Base-by-base conservation (phyloP, 2,329 filamentous ascomycete species). In the Zymoseptoria passerinii region DNA sequence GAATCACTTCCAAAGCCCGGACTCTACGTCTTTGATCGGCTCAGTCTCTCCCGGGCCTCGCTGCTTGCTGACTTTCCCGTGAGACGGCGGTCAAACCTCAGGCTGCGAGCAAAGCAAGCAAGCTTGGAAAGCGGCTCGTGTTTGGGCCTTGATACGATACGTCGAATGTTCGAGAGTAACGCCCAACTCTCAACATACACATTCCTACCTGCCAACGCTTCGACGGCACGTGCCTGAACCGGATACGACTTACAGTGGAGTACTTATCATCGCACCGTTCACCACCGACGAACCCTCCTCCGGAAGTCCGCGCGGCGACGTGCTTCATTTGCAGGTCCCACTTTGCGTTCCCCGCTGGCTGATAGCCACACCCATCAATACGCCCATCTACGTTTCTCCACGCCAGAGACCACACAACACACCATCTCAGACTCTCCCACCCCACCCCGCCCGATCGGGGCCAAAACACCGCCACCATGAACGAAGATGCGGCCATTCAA, bases 401-500 rank as follows among this genome's bases (percentile, higher is more conserved):
- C 35, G 35, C n/a, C 35, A 16, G 35, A 16, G 35, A 44, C 5
- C 13, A 16, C 35, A 44, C 35, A 13, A 16, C 35, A 44, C 35
- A 44, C 13, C 35, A 13, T 44, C 35, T 44, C 35, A 44, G 35
- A 44, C 35, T n/a, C 35, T 7, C n/a, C 35, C 13, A 44, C 35
- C 35, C 10, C 35, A 44, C 6, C 35, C 35, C 35, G 35, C 35
- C 35, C 35, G 7, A 16, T 13, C 35, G 10, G 35, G 35, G 35
- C 35, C 35, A n/a, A 44, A 16, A 44, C 51, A 61, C 68, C 68
- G 71, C 73, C 74, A 78, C 66, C 72, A 85, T 84, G 78, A 79
- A 78, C 72, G 78, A 83, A 73, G 82, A 86, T 71, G 80, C 84
- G 67, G 80, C 83, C 65, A 81, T 85, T 76, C 85, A 85, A 76